These are phyloP conservation scores for Anaeramoeba ignava DNA, from an alignment of 78 protist species.

Conservation along the genomic window DNA sequence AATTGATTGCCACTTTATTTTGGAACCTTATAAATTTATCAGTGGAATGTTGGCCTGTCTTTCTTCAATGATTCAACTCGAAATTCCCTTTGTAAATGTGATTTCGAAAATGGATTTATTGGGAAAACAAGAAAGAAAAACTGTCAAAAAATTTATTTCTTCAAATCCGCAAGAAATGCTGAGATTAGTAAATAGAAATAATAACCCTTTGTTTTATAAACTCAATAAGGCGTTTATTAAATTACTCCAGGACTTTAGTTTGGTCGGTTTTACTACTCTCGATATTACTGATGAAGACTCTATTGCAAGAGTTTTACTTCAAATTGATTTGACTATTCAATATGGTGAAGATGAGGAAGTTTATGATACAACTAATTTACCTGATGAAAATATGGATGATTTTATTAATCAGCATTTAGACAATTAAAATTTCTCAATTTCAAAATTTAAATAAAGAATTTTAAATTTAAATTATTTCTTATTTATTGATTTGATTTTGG, in stretches of 20 bases:
- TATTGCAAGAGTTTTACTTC: neutral
- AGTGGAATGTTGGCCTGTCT: neutral
- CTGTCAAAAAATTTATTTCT: neutral
- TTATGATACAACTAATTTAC: too few species aligned
- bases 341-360: neutral
- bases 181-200: neutral
- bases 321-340: neutral
- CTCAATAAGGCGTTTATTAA: neutral
- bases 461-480: too few species aligned
- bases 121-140: neutral
- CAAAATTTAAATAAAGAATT: too few species aligned
- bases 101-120: neutral
- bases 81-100: neutral
- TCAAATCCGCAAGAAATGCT: neutral
- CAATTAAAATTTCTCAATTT: too few species aligned
- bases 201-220: neutral
- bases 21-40: neutral
- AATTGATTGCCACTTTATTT: neutral
- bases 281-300: neutral
- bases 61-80: neutral
- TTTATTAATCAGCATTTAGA: too few species aligned
- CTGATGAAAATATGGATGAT: too few species aligned
- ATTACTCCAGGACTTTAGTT: neutral
- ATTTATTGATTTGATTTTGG: too few species aligned
- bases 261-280: neutral